Percentiles rank a stretch among this genome's conserved stretches.
phyloP scores from a whole-genome alignment of 2,329 filamentous ascomycete genomes.

The Volutella citrinella region DNA sequence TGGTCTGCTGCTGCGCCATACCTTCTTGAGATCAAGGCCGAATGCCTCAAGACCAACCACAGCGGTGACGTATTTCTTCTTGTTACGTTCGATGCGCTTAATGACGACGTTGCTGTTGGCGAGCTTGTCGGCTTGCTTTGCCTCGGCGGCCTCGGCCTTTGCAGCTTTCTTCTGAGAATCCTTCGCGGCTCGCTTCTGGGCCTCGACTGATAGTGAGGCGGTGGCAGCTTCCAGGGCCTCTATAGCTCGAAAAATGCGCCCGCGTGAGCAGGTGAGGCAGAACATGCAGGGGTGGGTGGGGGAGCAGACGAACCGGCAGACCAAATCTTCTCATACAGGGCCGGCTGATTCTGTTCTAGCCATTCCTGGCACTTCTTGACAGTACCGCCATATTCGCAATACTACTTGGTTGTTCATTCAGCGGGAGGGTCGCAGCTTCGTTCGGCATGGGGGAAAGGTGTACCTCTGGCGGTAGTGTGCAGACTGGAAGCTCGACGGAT shows the following conservation, averaged over 20 bases:
- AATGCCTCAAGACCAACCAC: constrained; percentile 89
- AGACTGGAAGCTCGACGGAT: constrained; percentile 44
- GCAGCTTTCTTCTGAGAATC: constrained; percentile 96
- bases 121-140: constrained; percentile 77
- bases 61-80: constrained; percentile 93
- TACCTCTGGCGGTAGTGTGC: constrained; percentile 65
- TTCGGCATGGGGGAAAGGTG: constrained; percentile 16
- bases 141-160: constrained; percentile 84
- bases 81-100: constrained; percentile 97
- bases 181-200: constrained; percentile 91
- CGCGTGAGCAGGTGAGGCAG: constrained; percentile 3
- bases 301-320: constrained; percentile 64
- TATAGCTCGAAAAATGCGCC: constrained; percentile 30
- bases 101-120: constrained; percentile 82
- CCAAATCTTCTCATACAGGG: constrained; percentile 77
- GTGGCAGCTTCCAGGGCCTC: constrained; percentile 83
- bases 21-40: constrained; percentile 89
- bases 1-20: too few relatives aligned
- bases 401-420: too few relatives aligned
- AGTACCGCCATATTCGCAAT: constrained; percentile 97
- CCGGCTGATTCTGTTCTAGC: constrained; percentile 72
- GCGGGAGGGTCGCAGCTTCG: too few relatives aligned
- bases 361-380: constrained; percentile 97
- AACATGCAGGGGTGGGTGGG: constrained; percentile 1
- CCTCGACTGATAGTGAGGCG: constrained; percentile 81